A percentile compares a stretch with the other conserved stretches of the same genome.
Evolutionary conservation across 805 yeast genomes (phyloP).

Genomic region (Nakazawaea ernobii): DNA sequence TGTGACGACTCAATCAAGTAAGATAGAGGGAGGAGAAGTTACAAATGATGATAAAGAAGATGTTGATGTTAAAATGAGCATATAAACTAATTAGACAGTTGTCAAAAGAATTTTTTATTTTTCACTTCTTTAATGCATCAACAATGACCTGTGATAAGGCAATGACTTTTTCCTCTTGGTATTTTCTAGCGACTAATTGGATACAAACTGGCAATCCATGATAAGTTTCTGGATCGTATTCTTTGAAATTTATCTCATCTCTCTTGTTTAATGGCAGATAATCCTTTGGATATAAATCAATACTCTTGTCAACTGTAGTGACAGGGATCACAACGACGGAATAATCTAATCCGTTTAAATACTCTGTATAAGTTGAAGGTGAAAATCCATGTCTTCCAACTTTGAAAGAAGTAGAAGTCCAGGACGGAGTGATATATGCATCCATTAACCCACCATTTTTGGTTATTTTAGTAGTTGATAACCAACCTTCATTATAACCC

Average conservation of each 20-base stretch:
- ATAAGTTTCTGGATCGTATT: conserved; percentile 40
- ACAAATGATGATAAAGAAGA: background rate
- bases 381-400: background rate
- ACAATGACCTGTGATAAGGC: conserved; percentile 26
- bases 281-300: conserved; percentile 22
- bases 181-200: conserved; percentile 49
- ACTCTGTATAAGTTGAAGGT: conserved; percentile 8
- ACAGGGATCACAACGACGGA: conserved; percentile 8
- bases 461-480: conserved; percentile 22
- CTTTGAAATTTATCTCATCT: conserved; percentile 27
- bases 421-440: conserved; percentile 33
- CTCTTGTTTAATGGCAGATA: conserved; percentile 23
- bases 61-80: background rate
- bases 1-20: background rate
- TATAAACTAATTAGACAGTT: background rate
- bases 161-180: conserved; percentile 53
- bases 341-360: conserved; percentile 10
- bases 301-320: conserved; percentile 19
- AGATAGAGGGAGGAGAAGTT: background rate
- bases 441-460: conserved; percentile 30
- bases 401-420: conserved; percentile 20
- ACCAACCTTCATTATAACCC: conserved; percentile 25
- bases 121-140: background rate
- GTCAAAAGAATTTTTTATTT: background rate
- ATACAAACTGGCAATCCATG: conserved; percentile 51